phyloP scores from a whole-genome alignment of 192 early-diverging fungal genomes.

The Pecoramyces ruminantium region DNA sequence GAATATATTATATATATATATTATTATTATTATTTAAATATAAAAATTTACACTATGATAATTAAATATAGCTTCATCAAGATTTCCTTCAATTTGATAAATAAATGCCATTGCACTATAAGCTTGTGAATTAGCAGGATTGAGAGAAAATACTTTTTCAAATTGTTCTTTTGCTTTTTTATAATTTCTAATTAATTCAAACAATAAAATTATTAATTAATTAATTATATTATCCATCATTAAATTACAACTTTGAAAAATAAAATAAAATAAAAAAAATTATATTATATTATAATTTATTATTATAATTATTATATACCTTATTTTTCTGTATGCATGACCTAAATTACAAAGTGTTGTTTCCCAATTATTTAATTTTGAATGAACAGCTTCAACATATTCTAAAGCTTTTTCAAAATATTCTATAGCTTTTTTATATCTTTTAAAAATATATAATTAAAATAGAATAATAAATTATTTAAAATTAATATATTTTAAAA shows the following conservation, averaged over 20 bases:
- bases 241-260: too few species aligned
- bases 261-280: too few species aligned
- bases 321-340: slow-evolving; percentile 38
- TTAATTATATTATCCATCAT: too few species aligned
- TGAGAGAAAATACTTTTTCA: slow-evolving; percentile 14
- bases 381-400: slow-evolving; percentile 22
- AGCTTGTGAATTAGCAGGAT: slow-evolving; percentile 21
- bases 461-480: too few species aligned
- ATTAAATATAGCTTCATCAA: slow-evolving; percentile 25
- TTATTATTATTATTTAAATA: background rate
- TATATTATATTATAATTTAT: too few species aligned
- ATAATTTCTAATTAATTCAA: slow-evolving; percentile 15
- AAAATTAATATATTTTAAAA: too few species aligned
- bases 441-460: slow-evolving; percentile 5
- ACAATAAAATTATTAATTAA: too few species aligned
- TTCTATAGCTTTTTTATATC: slow-evolving; percentile 29
- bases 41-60: slow-evolving; percentile 26
- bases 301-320: slow-evolving; percentile 16
- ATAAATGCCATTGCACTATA: slow-evolving; percentile 32
- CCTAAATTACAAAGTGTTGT: slow-evolving; percentile 48
- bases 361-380: slow-evolving; percentile 33
- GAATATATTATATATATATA: background rate
- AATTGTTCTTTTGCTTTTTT: slow-evolving; percentile 15
- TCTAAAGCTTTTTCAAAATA: slow-evolving; percentile 30
- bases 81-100: slow-evolving; percentile 26